Evolutionary conservation across 2,329 filamentous ascomycete species (phyloP).

Genomic region (Exophiala xenobiotica): DNA sequence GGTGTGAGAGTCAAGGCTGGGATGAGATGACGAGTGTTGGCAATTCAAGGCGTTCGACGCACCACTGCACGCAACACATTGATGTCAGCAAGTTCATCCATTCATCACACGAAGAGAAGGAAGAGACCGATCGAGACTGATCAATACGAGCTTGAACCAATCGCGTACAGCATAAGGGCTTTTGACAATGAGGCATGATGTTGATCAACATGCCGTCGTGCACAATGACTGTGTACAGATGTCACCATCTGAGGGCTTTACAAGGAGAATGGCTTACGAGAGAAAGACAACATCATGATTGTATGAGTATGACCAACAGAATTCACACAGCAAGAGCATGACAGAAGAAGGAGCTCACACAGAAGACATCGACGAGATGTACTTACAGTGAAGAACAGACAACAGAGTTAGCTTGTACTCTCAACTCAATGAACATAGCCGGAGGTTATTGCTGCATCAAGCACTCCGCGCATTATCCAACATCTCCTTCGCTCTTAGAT

Average conservation of each 20-base stretch:
- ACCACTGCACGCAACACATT: not conserved
- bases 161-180: too few relatives aligned
- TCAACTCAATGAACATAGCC: slow-evolving; percentile 7
- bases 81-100: not conserved
- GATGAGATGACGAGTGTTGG: not conserved
- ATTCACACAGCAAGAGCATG: not conserved
- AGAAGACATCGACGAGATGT: slow-evolving; percentile 1
- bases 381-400: not conserved
- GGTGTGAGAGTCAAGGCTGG: too few relatives aligned
- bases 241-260: too few relatives aligned
- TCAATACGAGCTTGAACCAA: too few relatives aligned
- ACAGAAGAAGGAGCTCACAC: not conserved
- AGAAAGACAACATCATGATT: not conserved
- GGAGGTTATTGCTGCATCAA: slow-evolving; percentile 14
- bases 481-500: slow-evolving; percentile 24
- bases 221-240: not conserved
- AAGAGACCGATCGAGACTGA: too few relatives aligned
- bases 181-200: not conserved
- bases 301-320: not conserved
- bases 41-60: not conserved
- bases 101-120: not conserved
- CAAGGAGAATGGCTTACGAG: not conserved
- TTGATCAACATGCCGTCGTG: not conserved
- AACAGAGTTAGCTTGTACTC: not conserved
- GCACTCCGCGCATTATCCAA: slow-evolving; percentile 24